phyloP scores from a whole-genome alignment of 1,284 basidiomycete species.

The Kwoniella shivajii region DNA sequence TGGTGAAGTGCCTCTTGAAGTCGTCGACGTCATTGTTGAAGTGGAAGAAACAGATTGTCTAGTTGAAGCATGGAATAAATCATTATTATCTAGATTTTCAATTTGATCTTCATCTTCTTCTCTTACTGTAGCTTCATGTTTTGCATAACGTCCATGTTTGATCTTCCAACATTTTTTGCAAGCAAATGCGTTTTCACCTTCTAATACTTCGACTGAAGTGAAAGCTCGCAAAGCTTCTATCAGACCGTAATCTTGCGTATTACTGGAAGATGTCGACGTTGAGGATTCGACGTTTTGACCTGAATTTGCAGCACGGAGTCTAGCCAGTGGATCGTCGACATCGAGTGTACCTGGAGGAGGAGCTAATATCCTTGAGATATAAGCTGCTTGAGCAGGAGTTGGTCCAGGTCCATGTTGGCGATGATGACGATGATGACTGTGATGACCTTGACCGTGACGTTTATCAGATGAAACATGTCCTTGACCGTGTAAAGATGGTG shows the following conservation, averaged over 20 bases:
- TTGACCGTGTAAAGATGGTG: constrained; percentile 3
- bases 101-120: constrained; percentile 50
- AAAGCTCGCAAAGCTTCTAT: constrained; percentile 74
- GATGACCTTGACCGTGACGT: background rate
- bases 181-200: constrained; percentile 91
- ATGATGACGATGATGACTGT: constrained; percentile 5
- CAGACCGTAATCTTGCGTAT: constrained; percentile 49
- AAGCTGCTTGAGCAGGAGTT: constrained; percentile 53
- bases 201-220: constrained; percentile 84
- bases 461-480: constrained; percentile 7
- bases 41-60: background rate
- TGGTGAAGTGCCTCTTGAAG: background rate
- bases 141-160: constrained; percentile 44
- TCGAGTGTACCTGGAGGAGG: constrained; percentile 30
- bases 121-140: constrained; percentile 27
- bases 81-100: background rate
- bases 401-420: constrained; percentile 35
- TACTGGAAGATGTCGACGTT: background rate
- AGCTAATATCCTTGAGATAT: constrained; percentile 52
- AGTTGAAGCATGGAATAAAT: background rate
- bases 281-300: constrained; percentile 23
- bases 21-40: background rate
- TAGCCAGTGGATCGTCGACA: constrained; percentile 42
- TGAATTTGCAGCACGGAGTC: constrained; percentile 39
- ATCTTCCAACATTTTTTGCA: constrained; percentile 89